Conservation (phyloP, 345 rosid genomes). For the Brassica rapa region DNA sequence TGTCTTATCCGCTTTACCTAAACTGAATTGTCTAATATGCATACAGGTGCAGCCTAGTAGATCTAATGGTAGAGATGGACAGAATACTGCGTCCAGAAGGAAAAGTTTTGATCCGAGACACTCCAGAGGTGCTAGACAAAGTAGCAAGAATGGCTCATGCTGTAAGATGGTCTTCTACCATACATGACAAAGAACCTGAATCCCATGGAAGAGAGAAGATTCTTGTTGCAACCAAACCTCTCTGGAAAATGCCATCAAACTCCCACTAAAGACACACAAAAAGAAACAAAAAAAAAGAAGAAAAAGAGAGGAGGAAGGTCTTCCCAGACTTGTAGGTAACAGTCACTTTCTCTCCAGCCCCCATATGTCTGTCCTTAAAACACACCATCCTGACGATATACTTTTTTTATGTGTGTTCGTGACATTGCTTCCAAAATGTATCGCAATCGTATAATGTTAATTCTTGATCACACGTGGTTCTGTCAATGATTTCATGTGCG, state of each 20-base stretch:
- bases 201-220: conserved; percentile 73
- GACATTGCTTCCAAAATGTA: conserved; percentile 41
- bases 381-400: conserved; percentile 30
- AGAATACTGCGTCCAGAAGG: conserved; percentile 91
- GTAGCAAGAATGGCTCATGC: conserved; percentile 64
- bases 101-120: conserved; percentile 72
- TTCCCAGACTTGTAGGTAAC: conserved; percentile 49
- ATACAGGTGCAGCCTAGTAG: conserved; percentile 77
- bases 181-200: conserved; percentile 73
- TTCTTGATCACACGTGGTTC: conserved; percentile 36
- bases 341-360: conserved; percentile 32
- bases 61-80: conserved; percentile 44
- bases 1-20: background rate
- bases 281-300: background rate
- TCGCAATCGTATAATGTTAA: conserved; percentile 40
- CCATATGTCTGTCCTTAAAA: conserved; percentile 18
- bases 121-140: conserved; percentile 81
- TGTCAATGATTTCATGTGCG: conserved; percentile 29
- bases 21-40: conserved; percentile 9
- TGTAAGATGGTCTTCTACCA: conserved; percentile 65
- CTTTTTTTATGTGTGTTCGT: conserved; percentile 22
- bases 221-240: conserved; percentile 69
- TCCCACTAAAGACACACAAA: conserved; percentile 43
- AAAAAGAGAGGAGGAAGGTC: background rate
- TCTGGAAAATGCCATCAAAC: conserved; percentile 60